Base-by-base conservation (phyloP, 1,284 basidiomycete species). In the Rhodotorula mucilaginosa region DNA sequence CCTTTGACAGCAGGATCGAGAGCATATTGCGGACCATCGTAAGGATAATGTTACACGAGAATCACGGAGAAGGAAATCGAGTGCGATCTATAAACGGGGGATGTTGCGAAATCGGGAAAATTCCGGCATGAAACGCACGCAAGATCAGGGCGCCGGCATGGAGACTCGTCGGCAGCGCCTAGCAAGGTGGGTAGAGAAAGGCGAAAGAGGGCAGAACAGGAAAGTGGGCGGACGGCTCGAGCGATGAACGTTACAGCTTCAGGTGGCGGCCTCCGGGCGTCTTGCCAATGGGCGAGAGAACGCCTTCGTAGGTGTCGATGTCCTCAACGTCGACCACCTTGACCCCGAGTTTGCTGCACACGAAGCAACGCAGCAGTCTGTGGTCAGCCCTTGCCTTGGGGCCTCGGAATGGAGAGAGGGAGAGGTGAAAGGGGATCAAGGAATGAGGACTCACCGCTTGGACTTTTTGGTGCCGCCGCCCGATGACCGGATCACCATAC, bases 321-420 rank as follows among this genome's bases (percentile, higher is more conserved):
- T 70, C 68, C 23, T 72, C 71, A 21, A 60, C 71, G 58, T 72
- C 71, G 58, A 66, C 61, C 16, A 69, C 54, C 59, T 66, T 61
- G 26, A 29, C 48, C n/a, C 68, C 68, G 58, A 72, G 61, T 49
- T 64, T 64, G 19, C 65, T 62, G 65, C 54, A 46, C 7, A 8
- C 5, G 16, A 18, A 1, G 0, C 12, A 18, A 10, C 1, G 5
- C 8, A 2, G 26, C 29, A 10, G 3, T 12, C 8, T 8, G 19
- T 5, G 34, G 23, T 44, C 44, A 46, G 44, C 13, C 23, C 34
- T 6, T 7, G 16, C 12, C 39, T 44, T 44, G 39, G 12, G 12
- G 12, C 5, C 31, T 23, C 19, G 39, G 29, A 0, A 31, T 5
- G 12, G 18, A 7, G 26, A 2, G 29, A 26, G 48, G 56, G 31